Evolutionary conservation across 1,284 basidiomycete species (phyloP).

Genomic region (Stygiomarasmius scandens): DNA sequence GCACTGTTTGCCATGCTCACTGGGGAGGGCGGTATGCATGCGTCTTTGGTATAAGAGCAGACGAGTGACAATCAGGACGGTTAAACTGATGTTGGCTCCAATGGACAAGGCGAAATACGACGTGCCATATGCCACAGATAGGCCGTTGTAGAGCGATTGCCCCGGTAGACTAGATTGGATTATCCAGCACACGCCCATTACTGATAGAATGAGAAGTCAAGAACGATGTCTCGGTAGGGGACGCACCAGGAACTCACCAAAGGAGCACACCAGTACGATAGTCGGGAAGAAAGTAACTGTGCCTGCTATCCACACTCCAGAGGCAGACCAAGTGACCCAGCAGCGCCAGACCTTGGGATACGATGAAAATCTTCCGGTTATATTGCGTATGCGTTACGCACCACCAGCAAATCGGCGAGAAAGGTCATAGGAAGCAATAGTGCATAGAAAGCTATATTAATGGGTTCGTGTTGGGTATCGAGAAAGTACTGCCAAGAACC

Average conservation of each 20-base stretch:
- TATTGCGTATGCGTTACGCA: too few relatives aligned
- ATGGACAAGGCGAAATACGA: constrained; percentile 49
- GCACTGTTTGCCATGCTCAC: constrained; percentile 25
- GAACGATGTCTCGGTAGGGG: neutral
- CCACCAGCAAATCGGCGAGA: constrained; percentile 42
- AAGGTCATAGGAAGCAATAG: constrained; percentile 44
- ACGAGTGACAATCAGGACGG: constrained; percentile 42
- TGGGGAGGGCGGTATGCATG: constrained; percentile 20
- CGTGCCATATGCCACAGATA: constrained; percentile 41
- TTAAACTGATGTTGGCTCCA: constrained; percentile 46
- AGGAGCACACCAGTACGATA: constrained; percentile 38
- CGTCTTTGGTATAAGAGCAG: constrained; percentile 35
- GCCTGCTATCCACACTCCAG: constrained; percentile 33
- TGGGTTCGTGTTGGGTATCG: constrained; percentile 35
- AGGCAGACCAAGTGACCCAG: constrained; percentile 47
- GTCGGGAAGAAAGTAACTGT: constrained; percentile 35
- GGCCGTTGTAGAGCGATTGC: constrained; percentile 41
- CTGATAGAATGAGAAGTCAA: constrained; percentile 24
- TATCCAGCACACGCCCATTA: constrained; percentile 47
- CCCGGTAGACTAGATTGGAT: constrained; percentile 43
- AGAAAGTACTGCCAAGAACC: constrained; percentile 44
- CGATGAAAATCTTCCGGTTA: too few relatives aligned
- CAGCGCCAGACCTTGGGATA: constrained; percentile 53
- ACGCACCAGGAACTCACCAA: constrained; percentile 28
- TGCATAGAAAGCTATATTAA: constrained; percentile 46